Evolutionary conservation across 2,329 filamentous ascomycete genomes (phyloP).

Genomic region (Pseudopithomyces maydicus): DNA sequence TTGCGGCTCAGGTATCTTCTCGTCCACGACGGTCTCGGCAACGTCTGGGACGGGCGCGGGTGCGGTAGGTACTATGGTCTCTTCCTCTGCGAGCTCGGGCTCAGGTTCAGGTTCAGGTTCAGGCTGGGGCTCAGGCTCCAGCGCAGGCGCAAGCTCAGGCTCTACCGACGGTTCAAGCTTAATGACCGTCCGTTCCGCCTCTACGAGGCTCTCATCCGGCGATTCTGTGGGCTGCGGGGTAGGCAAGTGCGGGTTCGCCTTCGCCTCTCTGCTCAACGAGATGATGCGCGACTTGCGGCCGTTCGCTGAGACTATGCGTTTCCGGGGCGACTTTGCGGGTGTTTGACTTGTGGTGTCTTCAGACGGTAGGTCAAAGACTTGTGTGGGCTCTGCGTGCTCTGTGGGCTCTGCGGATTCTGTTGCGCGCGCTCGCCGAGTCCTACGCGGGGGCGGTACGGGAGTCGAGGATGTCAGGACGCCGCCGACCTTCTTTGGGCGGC

Average conservation of each 20-base stretch:
- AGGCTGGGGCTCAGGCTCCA: slow-evolving; percentile 55
- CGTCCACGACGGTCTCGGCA: slow-evolving; percentile 69
- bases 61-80: slow-evolving; percentile 48
- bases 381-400: slow-evolving; percentile 62
- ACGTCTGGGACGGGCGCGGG: slow-evolving; percentile 76
- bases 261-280: slow-evolving; percentile 46
- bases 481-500: slow-evolving; percentile 54
- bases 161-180: slow-evolving; percentile 37
- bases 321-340: slow-evolving; percentile 56
- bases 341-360: slow-evolving; percentile 50
- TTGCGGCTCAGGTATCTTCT: slow-evolving; percentile 54
- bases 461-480: slow-evolving; percentile 54
- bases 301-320: slow-evolving; percentile 66
- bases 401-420: slow-evolving; percentile 35
- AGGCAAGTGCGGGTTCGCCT: slow-evolving; percentile 45
- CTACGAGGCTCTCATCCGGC: slow-evolving; percentile 45
- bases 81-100: slow-evolving; percentile 13
- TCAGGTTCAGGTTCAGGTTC: slow-evolving; percentile 50
- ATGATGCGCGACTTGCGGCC: slow-evolving; percentile 49
- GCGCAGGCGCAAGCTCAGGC: slow-evolving; percentile 50
- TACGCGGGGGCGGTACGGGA: slow-evolving; percentile 22
- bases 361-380: slow-evolving; percentile 65
- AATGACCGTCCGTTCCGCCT: slow-evolving; percentile 20
- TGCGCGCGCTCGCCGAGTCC: slow-evolving; percentile 53
- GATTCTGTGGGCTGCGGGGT: slow-evolving; percentile 61